phyloP scores from a whole-genome alignment of 2,329 filamentous ascomycete species.

The Paraphaeosphaeria sporulosa region DNA sequence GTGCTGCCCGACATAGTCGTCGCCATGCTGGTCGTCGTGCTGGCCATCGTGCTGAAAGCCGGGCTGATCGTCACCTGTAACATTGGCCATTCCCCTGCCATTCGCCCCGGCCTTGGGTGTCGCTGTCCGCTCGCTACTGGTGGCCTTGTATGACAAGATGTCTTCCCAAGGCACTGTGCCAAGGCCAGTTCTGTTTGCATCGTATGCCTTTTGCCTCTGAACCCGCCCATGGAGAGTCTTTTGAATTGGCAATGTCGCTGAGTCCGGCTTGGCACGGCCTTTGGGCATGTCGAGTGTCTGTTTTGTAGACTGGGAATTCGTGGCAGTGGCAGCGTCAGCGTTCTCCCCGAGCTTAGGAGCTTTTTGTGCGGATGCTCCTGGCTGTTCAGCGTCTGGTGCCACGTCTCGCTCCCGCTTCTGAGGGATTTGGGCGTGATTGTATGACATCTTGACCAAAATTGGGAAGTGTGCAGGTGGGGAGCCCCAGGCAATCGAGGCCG shows the following conservation, averaged over 20 bases:
- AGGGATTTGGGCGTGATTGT: not conserved
- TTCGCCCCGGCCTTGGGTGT: not conserved
- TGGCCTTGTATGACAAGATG: no score
- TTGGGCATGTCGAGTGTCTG: not conserved
- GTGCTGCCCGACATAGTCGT: no score
- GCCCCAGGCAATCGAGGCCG: not conserved
- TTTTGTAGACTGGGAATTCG: not conserved
- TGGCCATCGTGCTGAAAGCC: no score
- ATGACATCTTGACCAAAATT: not conserved
- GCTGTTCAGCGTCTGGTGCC: not conserved
- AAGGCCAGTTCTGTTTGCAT: no score
- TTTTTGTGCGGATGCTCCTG: not conserved
- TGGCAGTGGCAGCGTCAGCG: not conserved
- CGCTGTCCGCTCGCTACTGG: not conserved
- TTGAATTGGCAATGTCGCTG: not conserved
- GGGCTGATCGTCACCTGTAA: not conserved
- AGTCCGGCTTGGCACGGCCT: not conserved
- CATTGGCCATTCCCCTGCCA: not conserved
- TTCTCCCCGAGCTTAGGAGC: not conserved
- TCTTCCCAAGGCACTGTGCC: no score
- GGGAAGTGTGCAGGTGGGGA: not conserved
- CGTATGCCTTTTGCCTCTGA: no score
- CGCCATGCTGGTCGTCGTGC: no score
- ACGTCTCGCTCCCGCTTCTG: conserved; percentile 14
- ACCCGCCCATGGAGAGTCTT: not conserved